phyloP scores from a whole-genome alignment of 441 rosid genomes.

The Adansonia grandidieri region DNA sequence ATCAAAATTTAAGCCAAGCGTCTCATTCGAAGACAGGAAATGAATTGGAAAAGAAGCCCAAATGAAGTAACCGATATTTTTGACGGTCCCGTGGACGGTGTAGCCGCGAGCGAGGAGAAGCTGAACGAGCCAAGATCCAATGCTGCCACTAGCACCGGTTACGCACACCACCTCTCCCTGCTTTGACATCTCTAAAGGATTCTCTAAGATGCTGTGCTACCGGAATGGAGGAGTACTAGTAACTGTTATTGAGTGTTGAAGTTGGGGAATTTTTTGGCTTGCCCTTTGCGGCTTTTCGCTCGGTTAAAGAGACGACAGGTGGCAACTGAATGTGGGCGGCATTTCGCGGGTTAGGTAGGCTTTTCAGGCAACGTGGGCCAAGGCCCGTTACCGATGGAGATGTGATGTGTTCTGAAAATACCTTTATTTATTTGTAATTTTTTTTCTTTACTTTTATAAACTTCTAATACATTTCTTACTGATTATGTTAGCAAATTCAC shows the following conservation, averaged over 20 bases:
- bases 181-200: constrained; percentile 34
- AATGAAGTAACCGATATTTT: constrained; percentile 56
- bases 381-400: not conserved
- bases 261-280: not conserved
- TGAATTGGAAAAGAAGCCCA: not conserved
- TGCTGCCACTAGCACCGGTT: constrained; percentile 90
- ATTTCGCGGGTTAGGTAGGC: not conserved
- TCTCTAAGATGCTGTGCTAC: not conserved
- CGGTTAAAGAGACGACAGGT: too few relatives aligned
- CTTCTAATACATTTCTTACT: too few relatives aligned
- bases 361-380: not conserved
- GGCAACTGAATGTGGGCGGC: not conserved
- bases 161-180: constrained; percentile 54
- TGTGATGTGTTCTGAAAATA: too few relatives aligned
- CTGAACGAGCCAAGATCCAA: constrained; percentile 81
- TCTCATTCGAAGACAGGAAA: not conserved
- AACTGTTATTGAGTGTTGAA: not conserved
- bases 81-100: constrained; percentile 73
- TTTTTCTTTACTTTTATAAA: too few relatives aligned
- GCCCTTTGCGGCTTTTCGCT: not conserved
- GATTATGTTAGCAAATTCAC: too few relatives aligned
- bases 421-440: too few relatives aligned
- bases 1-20: not conserved
- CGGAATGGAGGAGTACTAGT: not conserved
- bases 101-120: constrained; percentile 80